Conservation (phyloP, 2,329 filamentous ascomycete species). For the Saccharata proteae region DNA sequence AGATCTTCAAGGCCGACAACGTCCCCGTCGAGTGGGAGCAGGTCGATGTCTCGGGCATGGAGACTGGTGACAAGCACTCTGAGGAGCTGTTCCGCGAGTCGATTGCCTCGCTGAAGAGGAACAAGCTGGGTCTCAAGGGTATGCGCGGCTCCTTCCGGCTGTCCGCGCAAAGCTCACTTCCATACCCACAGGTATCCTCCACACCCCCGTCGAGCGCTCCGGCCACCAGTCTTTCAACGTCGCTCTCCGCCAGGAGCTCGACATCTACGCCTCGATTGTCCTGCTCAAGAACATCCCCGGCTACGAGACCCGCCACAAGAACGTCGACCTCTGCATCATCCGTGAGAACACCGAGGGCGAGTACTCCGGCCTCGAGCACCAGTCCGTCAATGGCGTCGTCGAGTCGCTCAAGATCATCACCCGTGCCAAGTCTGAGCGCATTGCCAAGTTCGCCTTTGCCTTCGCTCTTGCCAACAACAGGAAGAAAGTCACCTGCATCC, state of each 20-base stretch:
- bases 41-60: constrained; percentile 86
- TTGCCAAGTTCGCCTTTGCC: constrained; percentile 96
- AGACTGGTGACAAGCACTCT: constrained; percentile 71
- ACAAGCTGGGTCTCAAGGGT: constrained; percentile 98
- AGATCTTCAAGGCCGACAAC: constrained; percentile 98
- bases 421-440: constrained; percentile 96
- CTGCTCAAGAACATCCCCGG: constrained; percentile 99
- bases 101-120: constrained; percentile 88
- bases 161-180: constrained; percentile 7
- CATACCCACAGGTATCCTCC: constrained; percentile 54
- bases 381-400: constrained; percentile 90
- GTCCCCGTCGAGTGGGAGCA: constrained; percentile 98
- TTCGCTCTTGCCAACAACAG: constrained; percentile 98
- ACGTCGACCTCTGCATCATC: constrained; percentile 98
- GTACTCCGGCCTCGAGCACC: constrained; percentile 98
- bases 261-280: constrained; percentile 97
- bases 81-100: constrained; percentile 94
- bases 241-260: constrained; percentile 94
- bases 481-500: constrained; percentile 98
- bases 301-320: constrained; percentile 92
- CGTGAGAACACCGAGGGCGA: constrained; percentile 99
- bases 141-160: constrained; percentile 5
- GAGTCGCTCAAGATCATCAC: constrained; percentile 99
- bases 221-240: constrained; percentile 99
- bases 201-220: constrained; percentile 92